phyloP scores from a whole-genome alignment of 1,284 basidiomycete genomes.

The Fomitopsis pinicola region DNA sequence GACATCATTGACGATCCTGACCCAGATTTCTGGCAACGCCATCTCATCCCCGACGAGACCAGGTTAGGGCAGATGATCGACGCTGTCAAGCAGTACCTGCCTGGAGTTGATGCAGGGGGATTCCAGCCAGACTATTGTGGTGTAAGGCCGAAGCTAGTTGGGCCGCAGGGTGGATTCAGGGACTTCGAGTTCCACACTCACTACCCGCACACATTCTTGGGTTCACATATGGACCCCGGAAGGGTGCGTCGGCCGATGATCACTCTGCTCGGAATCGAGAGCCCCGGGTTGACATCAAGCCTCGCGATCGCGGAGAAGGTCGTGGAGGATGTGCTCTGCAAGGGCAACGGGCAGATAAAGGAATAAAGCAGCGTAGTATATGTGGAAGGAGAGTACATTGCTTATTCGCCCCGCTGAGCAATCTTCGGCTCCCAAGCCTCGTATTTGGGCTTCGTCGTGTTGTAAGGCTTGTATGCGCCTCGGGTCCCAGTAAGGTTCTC shows the following conservation, averaged over 20 bases:
- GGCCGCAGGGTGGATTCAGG: conserved; percentile 73
- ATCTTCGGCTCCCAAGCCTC: conserved; percentile 81
- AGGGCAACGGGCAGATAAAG: conserved; percentile 14
- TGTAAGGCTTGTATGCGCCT: conserved; percentile 85
- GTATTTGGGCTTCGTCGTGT: conserved; percentile 80
- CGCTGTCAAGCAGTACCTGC: conserved; percentile 73
- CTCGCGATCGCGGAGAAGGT: conserved; percentile 73
- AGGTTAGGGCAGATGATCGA: conserved; percentile 60
- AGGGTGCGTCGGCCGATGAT: conserved; percentile 51
- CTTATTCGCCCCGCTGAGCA: conserved; percentile 36
- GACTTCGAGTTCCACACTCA: conserved; percentile 77
- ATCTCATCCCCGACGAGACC: conserved; percentile 67
- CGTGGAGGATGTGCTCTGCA: conserved; percentile 51
- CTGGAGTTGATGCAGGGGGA: conserved; percentile 58
- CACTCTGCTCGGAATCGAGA: conserved; percentile 74
- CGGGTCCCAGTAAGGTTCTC: conserved; percentile 92
- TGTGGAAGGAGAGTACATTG: neutral
- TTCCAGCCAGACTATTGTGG: conserved; percentile 90
- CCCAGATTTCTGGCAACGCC: conserved; percentile 73
- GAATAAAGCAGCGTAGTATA: conserved; percentile 6
- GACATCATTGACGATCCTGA: conserved; percentile 38
- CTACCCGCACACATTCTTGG: conserved; percentile 31
- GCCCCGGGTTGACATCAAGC: conserved; percentile 71
- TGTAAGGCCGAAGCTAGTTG: conserved; percentile 84
- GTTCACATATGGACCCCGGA: conserved; percentile 13